Conservation (phyloP, 257 asterid genomes). For the Primulina eburnea region DNA sequence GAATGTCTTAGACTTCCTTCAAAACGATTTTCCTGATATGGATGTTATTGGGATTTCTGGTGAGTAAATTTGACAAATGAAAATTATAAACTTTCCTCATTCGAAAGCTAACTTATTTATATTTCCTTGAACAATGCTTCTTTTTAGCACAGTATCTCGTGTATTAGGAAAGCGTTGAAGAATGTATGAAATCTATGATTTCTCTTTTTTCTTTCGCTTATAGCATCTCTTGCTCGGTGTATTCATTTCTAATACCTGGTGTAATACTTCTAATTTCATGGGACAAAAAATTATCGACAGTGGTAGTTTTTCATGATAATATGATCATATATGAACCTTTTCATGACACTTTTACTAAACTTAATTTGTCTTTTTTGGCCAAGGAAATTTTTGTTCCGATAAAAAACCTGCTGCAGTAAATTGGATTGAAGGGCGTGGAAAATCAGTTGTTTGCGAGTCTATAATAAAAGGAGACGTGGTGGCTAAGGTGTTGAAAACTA, state of each 20-base stretch:
- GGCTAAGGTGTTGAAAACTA: conserved; percentile 68
- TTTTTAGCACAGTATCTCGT: neutral
- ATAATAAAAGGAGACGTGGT: conserved; percentile 60
- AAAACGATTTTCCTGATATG: conserved; percentile 77
- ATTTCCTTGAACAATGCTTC: neutral
- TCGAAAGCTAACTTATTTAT: neutral
- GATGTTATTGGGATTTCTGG: conserved; percentile 86
- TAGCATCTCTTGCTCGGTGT: neutral
- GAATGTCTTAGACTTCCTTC: conserved; percentile 72
- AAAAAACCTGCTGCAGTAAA: conserved; percentile 92
- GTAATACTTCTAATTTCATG: neutral
- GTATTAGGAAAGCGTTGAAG: neutral
- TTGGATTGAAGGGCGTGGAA: conserved; percentile 96
- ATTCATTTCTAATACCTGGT: neutral
- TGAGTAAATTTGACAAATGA: conserved; percentile 22
- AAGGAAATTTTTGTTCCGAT: conserved; percentile 90
- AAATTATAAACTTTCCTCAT: neutral
- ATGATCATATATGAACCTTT: neutral
- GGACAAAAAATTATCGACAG: conserved; percentile 4
- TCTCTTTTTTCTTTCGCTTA: neutral
- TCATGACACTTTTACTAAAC: neutral
- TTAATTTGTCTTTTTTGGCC: conserved; percentile 21
- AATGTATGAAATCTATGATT: neutral
- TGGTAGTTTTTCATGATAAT: neutral
- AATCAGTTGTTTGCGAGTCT: conserved; percentile 92